These are phyloP conservation scores for Cicer yamashitae DNA, from an alignment of 306 rosid species.

Conservation along the genomic window DNA sequence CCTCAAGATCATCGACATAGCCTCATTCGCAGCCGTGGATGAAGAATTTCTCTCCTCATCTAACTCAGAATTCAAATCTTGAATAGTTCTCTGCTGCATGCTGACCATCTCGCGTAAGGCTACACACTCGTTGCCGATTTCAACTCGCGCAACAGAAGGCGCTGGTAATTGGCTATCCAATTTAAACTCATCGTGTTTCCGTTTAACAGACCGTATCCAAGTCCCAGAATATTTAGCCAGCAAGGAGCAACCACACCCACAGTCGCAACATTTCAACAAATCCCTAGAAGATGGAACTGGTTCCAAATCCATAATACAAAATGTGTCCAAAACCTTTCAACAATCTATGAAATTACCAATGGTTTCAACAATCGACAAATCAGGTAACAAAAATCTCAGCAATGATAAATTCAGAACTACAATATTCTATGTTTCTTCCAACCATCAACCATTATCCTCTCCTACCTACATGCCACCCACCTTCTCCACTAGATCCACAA, in stretches of 20 bases:
- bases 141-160: constrained; percentile 67
- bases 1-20: constrained; percentile 99
- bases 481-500: constrained; percentile 51
- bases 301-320: constrained; percentile 66
- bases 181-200: constrained; percentile 78
- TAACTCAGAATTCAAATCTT: constrained; percentile 77
- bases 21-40: constrained; percentile 91
- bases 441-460: constrained; percentile 44
- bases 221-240: constrained; percentile 55
- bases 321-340: constrained; percentile 50
- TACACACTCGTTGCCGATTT: constrained; percentile 76
- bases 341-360: constrained; percentile 45
- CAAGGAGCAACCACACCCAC: constrained; percentile 68
- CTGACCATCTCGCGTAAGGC: constrained; percentile 81
- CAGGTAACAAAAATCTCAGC: constrained; percentile 28
- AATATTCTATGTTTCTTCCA: constrained; percentile 24
- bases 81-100: constrained; percentile 73
- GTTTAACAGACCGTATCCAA: constrained; percentile 86
- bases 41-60: constrained; percentile 98
- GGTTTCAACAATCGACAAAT: constrained; percentile 38
- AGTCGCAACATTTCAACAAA: constrained; percentile 66
- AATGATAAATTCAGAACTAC: not conserved
- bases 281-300: constrained; percentile 57
- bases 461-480: constrained; percentile 44
- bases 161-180: constrained; percentile 50